Base-by-base conservation (phyloP, 2,329 filamentous ascomycete species). In the Penicillium sp. region DNA sequence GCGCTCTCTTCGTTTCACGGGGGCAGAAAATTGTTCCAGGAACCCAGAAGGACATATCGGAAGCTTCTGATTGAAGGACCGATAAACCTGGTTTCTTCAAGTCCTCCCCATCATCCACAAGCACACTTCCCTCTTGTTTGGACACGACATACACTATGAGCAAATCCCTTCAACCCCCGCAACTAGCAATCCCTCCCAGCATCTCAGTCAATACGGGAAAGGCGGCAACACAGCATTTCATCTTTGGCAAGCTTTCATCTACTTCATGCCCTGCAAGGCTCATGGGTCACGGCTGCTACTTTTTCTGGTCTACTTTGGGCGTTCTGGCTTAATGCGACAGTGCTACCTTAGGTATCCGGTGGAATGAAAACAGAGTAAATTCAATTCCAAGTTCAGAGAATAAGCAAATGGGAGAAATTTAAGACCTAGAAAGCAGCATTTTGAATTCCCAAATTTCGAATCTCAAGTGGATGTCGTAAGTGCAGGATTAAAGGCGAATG, bases 331-430 rank as follows among this genome's bases (percentile, higher is more conserved):
- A 13, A 27, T 27, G 6, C n/a, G 25, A 2, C 4, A n/a, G n/a
- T 22, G 18, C 18, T 22, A 22, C 18, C 18, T 22, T 22, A 27
- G 25, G 25, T 27, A 27, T 13, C 4, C 25, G n/a, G 18, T 22
- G 18, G 9, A 22, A 22, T 5, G 18, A 22, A 5, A 22, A 9
- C 18, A 27, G 25, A 27, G 9, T 27, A 27, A 27, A 27, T n/a
- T 13, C 10, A 50, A 42, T 37, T 45, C 44, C 50, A 41, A 52
- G 43, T 43, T 46, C 46, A 27, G 41, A 36, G 27, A 35, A 27
- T 13, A 27, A 41, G 34, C 34, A 32, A 22, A 36, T 44, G 35
- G 26, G 8, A 31, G 37, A 45, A 45, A 30, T 35, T 35, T 29
- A n/a, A 30, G 29, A 26, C 15, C 17, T n/a, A 22, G 18, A 22